phyloP scores from a whole-genome alignment of 2,329 filamentous ascomycete species.

The Huntiella moniliformis region DNA sequence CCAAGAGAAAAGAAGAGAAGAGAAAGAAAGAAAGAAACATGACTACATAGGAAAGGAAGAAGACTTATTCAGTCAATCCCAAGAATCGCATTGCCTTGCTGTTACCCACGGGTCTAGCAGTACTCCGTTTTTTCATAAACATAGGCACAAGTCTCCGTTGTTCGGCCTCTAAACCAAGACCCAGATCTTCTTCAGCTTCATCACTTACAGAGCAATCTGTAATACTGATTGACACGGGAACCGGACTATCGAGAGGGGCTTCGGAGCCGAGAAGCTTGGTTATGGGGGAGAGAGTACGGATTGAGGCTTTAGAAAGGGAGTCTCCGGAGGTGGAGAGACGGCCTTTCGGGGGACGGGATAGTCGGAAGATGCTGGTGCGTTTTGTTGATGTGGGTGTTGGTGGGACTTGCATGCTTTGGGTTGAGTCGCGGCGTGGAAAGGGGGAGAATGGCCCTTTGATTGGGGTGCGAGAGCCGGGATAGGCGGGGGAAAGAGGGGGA shows the following conservation, averaged over 20 bases:
- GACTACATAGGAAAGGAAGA: slow-evolving; percentile 2
- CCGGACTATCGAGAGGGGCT: background rate
- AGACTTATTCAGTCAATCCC: slow-evolving; percentile 23
- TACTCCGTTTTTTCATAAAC: slow-evolving; percentile 20
- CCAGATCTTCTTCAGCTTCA: slow-evolving; percentile 2
- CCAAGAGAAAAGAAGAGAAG: background rate
- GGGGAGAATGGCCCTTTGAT: slow-evolving; percentile 18
- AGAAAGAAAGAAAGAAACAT: background rate
- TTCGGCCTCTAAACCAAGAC: slow-evolving; percentile 22
- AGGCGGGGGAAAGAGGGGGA: slow-evolving; percentile 10
- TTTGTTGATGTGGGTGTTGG: slow-evolving; percentile 5
- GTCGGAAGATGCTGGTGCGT: slow-evolving; percentile 5
- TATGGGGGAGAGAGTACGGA: slow-evolving; percentile 7
- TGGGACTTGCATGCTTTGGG: slow-evolving; percentile 4
- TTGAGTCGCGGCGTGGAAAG: slow-evolving; percentile 15
- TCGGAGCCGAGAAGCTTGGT: background rate
- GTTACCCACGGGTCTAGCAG: slow-evolving; percentile 23
- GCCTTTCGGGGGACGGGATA: slow-evolving; percentile 10
- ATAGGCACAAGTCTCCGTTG: slow-evolving; percentile 35
- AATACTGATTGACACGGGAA: slow-evolving; percentile 1
- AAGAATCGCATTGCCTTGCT: slow-evolving; percentile 36
- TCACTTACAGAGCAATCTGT: slow-evolving; percentile 9
- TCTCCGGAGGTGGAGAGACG: background rate
- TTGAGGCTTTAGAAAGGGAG: background rate
- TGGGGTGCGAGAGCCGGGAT: slow-evolving; percentile 15